phyloP scores from a whole-genome alignment of 2,329 filamentous ascomycete genomes.

The Gliomastix tumulicola region DNA sequence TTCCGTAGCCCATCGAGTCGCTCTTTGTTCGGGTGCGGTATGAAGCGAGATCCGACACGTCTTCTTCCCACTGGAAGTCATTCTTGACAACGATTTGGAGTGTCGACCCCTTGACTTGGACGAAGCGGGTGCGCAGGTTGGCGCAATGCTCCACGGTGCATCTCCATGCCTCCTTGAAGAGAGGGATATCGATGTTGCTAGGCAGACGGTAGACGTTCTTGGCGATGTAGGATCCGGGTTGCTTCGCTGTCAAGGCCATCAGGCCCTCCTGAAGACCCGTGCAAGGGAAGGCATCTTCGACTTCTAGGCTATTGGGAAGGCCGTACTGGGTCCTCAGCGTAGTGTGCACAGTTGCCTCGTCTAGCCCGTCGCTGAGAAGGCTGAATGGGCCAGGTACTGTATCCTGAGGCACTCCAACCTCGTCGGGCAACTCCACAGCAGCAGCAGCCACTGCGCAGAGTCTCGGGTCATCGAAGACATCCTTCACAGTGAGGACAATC shows the following conservation, averaged over 20 bases:
- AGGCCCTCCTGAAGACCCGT: conserved; percentile 41
- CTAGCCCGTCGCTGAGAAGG: background rate
- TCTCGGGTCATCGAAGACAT: conserved; percentile 11
- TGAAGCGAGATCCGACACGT: too few species aligned
- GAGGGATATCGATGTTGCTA: conserved; percentile 2
- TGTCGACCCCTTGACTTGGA: conserved; percentile 5
- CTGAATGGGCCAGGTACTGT: too few species aligned
- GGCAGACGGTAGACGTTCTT: conserved; percentile 9
- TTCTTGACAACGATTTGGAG: conserved; percentile 7
- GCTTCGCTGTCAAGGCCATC: conserved; percentile 35
- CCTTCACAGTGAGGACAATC: conserved; percentile 7
- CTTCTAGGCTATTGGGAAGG: too few species aligned
- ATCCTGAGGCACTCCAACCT: too few species aligned
- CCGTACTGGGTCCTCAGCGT: too few species aligned
- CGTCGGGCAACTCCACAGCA: too few species aligned
- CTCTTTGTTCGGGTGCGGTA: background rate
- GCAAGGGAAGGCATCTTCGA: conserved; percentile 42
- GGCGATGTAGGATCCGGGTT: conserved; percentile 10
- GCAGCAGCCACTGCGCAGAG: background rate
- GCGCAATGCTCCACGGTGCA: conserved; percentile 6
- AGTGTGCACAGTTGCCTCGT: too few species aligned
- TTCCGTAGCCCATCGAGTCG: conserved; percentile 5
- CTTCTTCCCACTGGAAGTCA: conserved; percentile 2
- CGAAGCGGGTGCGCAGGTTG: conserved; percentile 10
- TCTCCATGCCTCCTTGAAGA: conserved; percentile 10